These are phyloP conservation scores for Phytophthora tubulina DNA, from an alignment of 352 stramenopile genomes.

Conservation along the genomic window DNA sequence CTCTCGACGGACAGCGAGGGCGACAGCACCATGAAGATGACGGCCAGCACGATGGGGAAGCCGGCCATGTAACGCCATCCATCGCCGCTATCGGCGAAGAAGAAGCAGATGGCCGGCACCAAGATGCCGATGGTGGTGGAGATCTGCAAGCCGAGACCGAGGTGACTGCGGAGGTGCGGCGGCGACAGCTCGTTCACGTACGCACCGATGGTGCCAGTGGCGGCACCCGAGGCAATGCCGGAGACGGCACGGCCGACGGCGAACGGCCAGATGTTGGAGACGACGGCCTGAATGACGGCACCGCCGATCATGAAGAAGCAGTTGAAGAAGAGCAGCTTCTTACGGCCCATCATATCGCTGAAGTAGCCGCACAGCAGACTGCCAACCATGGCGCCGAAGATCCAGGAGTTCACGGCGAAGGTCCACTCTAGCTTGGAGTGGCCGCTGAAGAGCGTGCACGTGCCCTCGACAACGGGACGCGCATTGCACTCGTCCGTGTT, in stretches of 20 bases:
- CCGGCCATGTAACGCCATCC: conserved; percentile 63
- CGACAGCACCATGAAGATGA: conserved; percentile 47
- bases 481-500: conserved; percentile 58
- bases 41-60: conserved; percentile 57
- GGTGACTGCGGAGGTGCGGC: conserved; percentile 30
- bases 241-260: conserved; percentile 32
- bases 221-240: conserved; percentile 23
- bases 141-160: conserved; percentile 47
- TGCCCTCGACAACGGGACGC: conserved; percentile 46
- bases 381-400: conserved; percentile 65
- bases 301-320: conserved; percentile 51
- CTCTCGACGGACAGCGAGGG: conserved; percentile 26
- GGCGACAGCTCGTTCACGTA: conserved; percentile 32
- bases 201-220: conserved; percentile 19
- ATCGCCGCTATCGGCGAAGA: conserved; percentile 36
- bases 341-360: conserved; percentile 41
- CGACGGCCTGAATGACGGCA: conserved; percentile 43
- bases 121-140: conserved; percentile 43
- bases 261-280: conserved; percentile 46
- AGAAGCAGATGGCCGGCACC: conserved; percentile 34
- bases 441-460: conserved; percentile 50
- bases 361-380: conserved; percentile 50
- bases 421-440: conserved; percentile 47
- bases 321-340: conserved; percentile 40
- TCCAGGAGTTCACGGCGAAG: conserved; percentile 49